phyloP scores from a whole-genome alignment of 257 asterid genomes.

The Echium plantagineum region DNA sequence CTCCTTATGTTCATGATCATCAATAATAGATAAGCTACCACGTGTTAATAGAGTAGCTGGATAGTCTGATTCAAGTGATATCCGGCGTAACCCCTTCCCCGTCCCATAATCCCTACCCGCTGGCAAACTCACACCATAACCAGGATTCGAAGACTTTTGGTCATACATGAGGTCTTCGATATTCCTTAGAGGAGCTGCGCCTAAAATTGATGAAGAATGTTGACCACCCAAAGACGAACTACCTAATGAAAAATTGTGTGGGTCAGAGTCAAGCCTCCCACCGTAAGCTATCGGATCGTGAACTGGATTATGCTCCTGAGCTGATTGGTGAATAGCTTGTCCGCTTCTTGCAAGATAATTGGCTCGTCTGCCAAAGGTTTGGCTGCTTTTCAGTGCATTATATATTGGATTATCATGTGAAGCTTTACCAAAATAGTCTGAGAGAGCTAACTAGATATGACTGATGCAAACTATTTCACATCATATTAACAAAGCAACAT shows the following conservation, averaged over 20 bases:
- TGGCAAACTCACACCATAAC: slow-evolving; percentile 98
- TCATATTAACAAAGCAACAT: background rate
- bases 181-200: slow-evolving; percentile 73
- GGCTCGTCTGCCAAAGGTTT: slow-evolving; percentile 91
- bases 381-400: slow-evolving; percentile 57
- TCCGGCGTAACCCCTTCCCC: slow-evolving; percentile 69
- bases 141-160: slow-evolving; percentile 71
- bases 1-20: slow-evolving; percentile 64
- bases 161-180: slow-evolving; percentile 57
- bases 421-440: slow-evolving; percentile 6
- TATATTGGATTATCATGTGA: slow-evolving; percentile 31
- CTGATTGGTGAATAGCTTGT: slow-evolving; percentile 23
- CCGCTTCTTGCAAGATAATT: slow-evolving; percentile 84
- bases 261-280: slow-evolving; percentile 67
- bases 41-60: slow-evolving; percentile 42
- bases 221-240: slow-evolving; percentile 63
- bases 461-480: background rate
- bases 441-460: background rate
- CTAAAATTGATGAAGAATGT: slow-evolving; percentile 75
- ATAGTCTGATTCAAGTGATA: slow-evolving; percentile 52
- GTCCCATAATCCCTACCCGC: slow-evolving; percentile 97
- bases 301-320: slow-evolving; percentile 39
- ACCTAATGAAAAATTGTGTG: slow-evolving; percentile 44
- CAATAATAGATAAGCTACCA: slow-evolving; percentile 47
- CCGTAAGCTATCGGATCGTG: slow-evolving; percentile 68